Conservation (phyloP, 1,284 basidiomycete species). For the Cryptococcus maquisensis region DNA sequence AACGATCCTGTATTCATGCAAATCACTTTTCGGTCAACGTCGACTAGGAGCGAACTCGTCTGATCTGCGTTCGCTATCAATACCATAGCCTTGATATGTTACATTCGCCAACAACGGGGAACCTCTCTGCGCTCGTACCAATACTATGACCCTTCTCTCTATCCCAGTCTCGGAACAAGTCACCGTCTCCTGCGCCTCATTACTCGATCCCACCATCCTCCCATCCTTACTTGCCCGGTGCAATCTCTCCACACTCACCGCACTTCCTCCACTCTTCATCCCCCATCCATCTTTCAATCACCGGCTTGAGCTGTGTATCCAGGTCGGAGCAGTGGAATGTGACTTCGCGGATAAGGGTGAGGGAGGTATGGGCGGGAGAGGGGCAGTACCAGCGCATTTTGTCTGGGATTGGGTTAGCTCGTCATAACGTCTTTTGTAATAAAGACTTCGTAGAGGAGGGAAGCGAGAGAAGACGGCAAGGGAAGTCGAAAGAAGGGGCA, state of each 20-base stretch:
- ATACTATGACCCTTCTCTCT: too few species aligned
- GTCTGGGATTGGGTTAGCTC: conserved; percentile 55
- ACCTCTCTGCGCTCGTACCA: too few species aligned
- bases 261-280: conserved; percentile 64
- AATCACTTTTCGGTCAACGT: too few species aligned
- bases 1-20: not conserved
- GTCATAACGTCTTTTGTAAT: not conserved
- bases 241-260: conserved; percentile 63
- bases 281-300: conserved; percentile 72
- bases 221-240: conserved; percentile 44
- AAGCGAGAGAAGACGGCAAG: not conserved
- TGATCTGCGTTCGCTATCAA: too few species aligned
- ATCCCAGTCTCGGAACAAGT: too few species aligned
- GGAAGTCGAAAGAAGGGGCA: not conserved
- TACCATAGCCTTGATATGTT: not conserved
- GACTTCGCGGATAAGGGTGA: conserved; percentile 81
- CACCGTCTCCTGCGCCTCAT: too few species aligned
- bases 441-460: not conserved
- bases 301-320: conserved; percentile 87
- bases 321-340: conserved; percentile 86
- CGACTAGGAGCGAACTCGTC: too few species aligned
- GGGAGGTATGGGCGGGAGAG: conserved; percentile 58
- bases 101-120: too few species aligned
- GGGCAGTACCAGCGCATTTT: conserved; percentile 92
- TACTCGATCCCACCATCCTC: not conserved